Base-by-base conservation (phyloP, 148 eudicot species). In the Fagopyrum homotropicum region DNA sequence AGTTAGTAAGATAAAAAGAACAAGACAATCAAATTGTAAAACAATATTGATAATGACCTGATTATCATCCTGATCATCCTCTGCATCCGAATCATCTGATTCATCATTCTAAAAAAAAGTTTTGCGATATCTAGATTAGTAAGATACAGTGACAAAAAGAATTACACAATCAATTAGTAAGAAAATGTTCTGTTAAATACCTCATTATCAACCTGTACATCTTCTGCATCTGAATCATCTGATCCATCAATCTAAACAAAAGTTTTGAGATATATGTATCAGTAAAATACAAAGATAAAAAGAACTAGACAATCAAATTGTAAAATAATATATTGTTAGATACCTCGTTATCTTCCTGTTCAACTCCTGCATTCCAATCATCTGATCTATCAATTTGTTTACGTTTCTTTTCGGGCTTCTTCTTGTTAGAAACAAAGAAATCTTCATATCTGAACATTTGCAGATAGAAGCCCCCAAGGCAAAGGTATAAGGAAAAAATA, bases 341-440 rank as follows among this genome's bases (percentile, higher is more conserved):
- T 19, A 30, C 76, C 75, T 72, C 60, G 69, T 61, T 85, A 73
- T 84, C 80, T n/a, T 47, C 76, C 70, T 64, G 69, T 50, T 81
- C 85, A 72, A 81, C 90, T 57, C 79, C 88, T 77, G 69, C 44
- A 30, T 80, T 88, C 22, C 73, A 75, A 77, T 81, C 88, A 75
- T 83, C 84, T 45, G 88, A 82, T 55, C 57, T 77, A 59, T 83
- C 80, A 40, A 35, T 1, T 35, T 35, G 0, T 35, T 16, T 77
- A 80, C 22, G 73, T 86, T 82, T 61, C 81, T 81, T 80, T 80
- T 81, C 76, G 83, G 83, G 16, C 12, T 69, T 78, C 43, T 82
- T 85, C 88, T 86, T 89, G 29, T 84, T 75, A 19, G 85, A 69
- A 52, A 75, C 90, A 84, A 83, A 95, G 78, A 95, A 95, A 73